Conservation (phyloP, 2,329 filamentous ascomycete species). For the Rachicladosporium sp. region DNA sequence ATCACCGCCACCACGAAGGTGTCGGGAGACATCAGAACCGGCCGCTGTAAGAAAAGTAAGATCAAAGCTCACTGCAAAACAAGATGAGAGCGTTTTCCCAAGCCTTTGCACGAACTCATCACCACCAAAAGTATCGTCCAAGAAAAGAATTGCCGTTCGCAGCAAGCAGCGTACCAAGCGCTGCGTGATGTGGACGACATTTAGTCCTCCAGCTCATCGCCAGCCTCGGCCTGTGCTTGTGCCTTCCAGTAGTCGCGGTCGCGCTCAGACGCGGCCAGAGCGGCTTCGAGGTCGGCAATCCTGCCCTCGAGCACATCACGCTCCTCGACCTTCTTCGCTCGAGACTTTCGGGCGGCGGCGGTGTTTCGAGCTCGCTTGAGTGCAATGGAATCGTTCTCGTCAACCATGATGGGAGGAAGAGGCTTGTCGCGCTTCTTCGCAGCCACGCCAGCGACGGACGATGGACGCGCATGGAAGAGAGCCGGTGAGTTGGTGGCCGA, state of each 20-base stretch:
- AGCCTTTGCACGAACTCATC: slow-evolving; percentile 2
- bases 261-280: slow-evolving; percentile 5
- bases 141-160: slow-evolving; percentile 1
- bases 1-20: neutral
- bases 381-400: slow-evolving; percentile 61
- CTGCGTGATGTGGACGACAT: slow-evolving; percentile 1
- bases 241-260: slow-evolving; percentile 9
- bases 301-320: slow-evolving; percentile 62
- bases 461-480: slow-evolving; percentile 41
- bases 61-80: slow-evolving; percentile 1
- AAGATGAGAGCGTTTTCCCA: slow-evolving; percentile 3
- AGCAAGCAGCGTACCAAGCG: slow-evolving; percentile 3
- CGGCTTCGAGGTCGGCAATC: slow-evolving; percentile 41
- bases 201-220: slow-evolving; percentile 4
- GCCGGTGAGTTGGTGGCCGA: slow-evolving; percentile 31
- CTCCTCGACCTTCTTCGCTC: slow-evolving; percentile 69
- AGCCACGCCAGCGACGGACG: slow-evolving; percentile 55
- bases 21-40: slow-evolving; percentile 23
- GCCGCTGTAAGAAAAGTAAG: slow-evolving; percentile 13
- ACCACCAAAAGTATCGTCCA: slow-evolving; percentile 1
- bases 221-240: slow-evolving; percentile 4
- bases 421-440: slow-evolving; percentile 70
- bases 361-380: slow-evolving; percentile 92
- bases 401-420: slow-evolving; percentile 64
- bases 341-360: slow-evolving; percentile 83